These are phyloP conservation scores for Adiantum capillusveneris DNA, from an alignment of 75 land plant genomes.

Conservation along the genomic window DNA sequence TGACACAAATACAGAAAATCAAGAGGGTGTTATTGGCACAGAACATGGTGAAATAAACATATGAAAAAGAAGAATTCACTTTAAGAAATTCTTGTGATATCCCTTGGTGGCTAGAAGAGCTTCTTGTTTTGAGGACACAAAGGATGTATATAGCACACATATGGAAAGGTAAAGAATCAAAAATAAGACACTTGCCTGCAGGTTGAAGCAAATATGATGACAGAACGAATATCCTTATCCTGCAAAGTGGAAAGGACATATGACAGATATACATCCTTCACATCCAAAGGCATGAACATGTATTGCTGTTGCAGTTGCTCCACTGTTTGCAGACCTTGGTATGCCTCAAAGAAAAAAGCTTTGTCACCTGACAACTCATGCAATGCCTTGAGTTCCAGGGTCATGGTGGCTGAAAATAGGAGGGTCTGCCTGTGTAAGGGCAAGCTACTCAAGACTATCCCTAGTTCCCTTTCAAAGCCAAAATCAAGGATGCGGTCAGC, in stretches of 20 bases:
- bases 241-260: constrained; percentile 69
- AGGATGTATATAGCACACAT: too few species aligned
- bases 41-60: too few species aligned
- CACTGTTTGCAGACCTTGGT: constrained; percentile 91
- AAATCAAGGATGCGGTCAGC: constrained; percentile 93
- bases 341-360: constrained; percentile 84
- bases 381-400: constrained; percentile 56
- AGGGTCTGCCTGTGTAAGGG: constrained; percentile 81
- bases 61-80: too few species aligned
- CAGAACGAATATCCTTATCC: constrained; percentile 70
- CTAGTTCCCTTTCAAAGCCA: constrained; percentile 81
- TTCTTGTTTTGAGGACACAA: too few species aligned
- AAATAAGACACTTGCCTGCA: constrained; percentile 58
- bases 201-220: constrained; percentile 83
- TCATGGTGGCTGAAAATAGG: constrained; percentile 97
- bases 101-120: too few species aligned
- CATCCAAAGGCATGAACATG: constrained; percentile 55
- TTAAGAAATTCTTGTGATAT: too few species aligned
- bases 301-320: constrained; percentile 80
- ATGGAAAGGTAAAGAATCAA: too few species aligned
- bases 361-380: constrained; percentile 74
- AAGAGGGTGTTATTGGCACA: too few species aligned
- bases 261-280: constrained; percentile 80
- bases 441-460: constrained; percentile 52
- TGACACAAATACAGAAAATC: too few species aligned